Evolutionary conservation across 2,329 filamentous ascomycete genomes (phyloP).

Genomic region (Hypoxylon sp.): DNA sequence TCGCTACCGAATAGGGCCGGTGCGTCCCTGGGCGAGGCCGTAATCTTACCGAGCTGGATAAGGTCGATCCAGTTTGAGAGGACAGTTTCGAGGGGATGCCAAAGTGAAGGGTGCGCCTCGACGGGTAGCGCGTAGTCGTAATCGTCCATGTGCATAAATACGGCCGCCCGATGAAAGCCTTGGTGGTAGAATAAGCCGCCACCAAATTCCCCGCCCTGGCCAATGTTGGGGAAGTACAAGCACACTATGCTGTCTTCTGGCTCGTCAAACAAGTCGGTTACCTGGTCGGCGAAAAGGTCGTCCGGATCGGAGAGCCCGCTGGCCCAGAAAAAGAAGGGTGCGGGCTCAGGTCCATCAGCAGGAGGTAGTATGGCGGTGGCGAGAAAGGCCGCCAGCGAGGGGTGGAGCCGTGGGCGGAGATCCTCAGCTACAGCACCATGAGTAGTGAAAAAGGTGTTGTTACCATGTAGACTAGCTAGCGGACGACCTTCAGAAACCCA

Average conservation of each 20-base stretch:
- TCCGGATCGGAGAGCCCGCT: conserved; percentile 35
- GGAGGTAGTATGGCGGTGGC: conserved; percentile 41
- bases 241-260: conserved; percentile 47
- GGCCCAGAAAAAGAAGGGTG: conserved; percentile 50
- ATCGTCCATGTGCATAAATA: conserved; percentile 48
- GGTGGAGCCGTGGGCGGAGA: conserved; percentile 48
- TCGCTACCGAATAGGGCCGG: conserved; percentile 41
- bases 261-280: conserved; percentile 47
- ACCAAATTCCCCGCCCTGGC: conserved; percentile 38
- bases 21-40: conserved; percentile 42
- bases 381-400: conserved; percentile 49
- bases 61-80: conserved; percentile 50
- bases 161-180: conserved; percentile 44
- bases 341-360: conserved; percentile 10
- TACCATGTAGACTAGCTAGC: conserved; percentile 37
- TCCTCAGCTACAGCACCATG: conserved; percentile 46
- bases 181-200: conserved; percentile 54
- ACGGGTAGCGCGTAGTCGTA: conserved; percentile 44
- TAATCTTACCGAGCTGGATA: conserved; percentile 48
- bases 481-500: conserved; percentile 48
- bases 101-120: conserved; percentile 42
- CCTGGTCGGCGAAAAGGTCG: conserved; percentile 45
- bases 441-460: conserved; percentile 45
- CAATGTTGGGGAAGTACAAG: conserved; percentile 46
- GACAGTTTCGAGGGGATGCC: conserved; percentile 51